Conservation (phyloP, 257 asterid genomes). For the Solanum pimpinellifolium region DNA sequence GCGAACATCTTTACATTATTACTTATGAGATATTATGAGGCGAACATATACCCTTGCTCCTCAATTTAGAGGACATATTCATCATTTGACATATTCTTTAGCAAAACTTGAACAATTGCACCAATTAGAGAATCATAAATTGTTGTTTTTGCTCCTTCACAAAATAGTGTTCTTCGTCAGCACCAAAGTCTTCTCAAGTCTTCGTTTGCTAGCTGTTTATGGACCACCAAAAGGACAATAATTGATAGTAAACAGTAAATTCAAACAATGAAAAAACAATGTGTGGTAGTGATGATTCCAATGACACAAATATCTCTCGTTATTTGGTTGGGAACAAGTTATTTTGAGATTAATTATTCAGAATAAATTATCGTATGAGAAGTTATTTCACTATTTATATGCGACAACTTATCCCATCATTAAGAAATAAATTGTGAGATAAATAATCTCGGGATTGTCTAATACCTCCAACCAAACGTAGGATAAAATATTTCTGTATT, state of each 20-base stretch:
- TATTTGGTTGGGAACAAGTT: too few relatives aligned
- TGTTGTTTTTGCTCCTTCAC: not conserved
- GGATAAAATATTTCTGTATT: too few relatives aligned
- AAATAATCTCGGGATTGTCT: fast-evolving
- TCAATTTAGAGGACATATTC: too few relatives aligned
- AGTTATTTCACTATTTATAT: too few relatives aligned
- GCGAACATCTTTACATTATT: too few relatives aligned
- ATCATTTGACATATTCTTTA: not conserved
- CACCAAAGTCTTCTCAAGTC: not conserved
- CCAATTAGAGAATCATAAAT: not conserved
- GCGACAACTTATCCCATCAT: too few relatives aligned
- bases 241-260: not conserved
- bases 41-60: too few relatives aligned
- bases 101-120: not conserved
- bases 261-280: not conserved
- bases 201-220: not conserved
- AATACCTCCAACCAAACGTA: too few relatives aligned
- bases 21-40: too few relatives aligned
- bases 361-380: too few relatives aligned
- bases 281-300: not conserved
- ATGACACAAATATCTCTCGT: not conserved
- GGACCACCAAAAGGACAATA: not conserved
- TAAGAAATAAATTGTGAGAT: too few relatives aligned
- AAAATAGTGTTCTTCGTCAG: not conserved
- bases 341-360: too few relatives aligned